Evolutionary conservation across 495 filamentous ascomycete species (phyloP).

Genomic region (Trichoderma erinaceum): DNA sequence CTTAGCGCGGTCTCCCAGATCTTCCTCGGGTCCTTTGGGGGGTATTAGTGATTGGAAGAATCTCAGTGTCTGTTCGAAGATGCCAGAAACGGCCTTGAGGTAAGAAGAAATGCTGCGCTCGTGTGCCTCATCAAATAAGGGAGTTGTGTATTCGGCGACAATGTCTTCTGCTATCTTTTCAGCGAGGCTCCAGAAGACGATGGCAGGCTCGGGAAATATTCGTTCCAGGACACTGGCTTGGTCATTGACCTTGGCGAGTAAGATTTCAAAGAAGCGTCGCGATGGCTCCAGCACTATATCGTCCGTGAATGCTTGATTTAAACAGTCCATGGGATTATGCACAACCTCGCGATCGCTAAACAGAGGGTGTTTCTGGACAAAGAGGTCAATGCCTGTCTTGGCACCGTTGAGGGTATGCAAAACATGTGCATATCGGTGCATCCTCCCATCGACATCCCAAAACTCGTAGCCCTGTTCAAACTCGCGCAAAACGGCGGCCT

Average conservation of each 20-base stretch:
- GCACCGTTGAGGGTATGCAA: constrained; percentile 78
- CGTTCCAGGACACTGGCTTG: constrained; percentile 76
- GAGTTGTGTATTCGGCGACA: constrained; percentile 77
- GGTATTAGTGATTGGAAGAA: constrained; percentile 64
- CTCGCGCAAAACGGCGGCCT: constrained; percentile 81
- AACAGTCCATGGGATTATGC: constrained; percentile 75
- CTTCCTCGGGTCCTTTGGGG: constrained; percentile 30
- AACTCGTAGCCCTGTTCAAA: constrained; percentile 87
- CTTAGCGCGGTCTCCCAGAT: constrained; percentile 43
- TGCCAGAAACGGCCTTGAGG: constrained; percentile 75
- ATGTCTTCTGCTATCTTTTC: constrained; percentile 80
- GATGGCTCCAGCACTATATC: constrained; percentile 70
- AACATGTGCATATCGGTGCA: constrained; percentile 84
- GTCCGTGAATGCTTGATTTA: constrained; percentile 57
- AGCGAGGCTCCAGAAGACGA: constrained; percentile 70
- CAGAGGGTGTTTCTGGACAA: constrained; percentile 80
- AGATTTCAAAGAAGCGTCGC: constrained; percentile 67
- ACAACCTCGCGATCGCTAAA: constrained; percentile 65
- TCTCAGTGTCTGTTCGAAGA: constrained; percentile 77
- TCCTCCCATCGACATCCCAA: constrained; percentile 81
- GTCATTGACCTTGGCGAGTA: constrained; percentile 72
- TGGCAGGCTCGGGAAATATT: constrained; percentile 71
- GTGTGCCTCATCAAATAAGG: constrained; percentile 86
- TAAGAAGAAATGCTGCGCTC: constrained; percentile 69
- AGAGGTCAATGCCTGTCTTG: constrained; percentile 67